Percentiles rank a stretch among this genome's conserved stretches.
These are phyloP conservation scores for Dipodascopsis tothii DNA, from an alignment of 805 yeast genomes.

Conservation along the genomic window DNA sequence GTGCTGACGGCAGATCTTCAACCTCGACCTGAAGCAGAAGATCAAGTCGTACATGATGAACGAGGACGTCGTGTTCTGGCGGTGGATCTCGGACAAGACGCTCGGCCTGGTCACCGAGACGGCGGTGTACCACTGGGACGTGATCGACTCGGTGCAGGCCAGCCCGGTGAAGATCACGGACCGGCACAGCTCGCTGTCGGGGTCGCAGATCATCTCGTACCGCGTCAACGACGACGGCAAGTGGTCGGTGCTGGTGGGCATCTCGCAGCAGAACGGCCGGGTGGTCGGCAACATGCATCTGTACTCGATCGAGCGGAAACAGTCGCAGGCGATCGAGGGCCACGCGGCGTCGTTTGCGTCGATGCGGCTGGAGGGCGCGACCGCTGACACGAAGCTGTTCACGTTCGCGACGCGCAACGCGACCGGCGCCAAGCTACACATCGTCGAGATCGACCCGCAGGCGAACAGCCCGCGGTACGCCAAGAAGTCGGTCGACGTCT, in stretches of 20 bases:
- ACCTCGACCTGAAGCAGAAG: conserved; percentile 78
- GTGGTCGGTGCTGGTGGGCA: conserved; percentile 95
- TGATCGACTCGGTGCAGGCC: conserved; percentile 66
- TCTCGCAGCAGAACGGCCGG: conserved; percentile 86
- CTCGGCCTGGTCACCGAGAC: conserved; percentile 81
- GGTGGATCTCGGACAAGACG: conserved; percentile 68
- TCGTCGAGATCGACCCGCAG: conserved; percentile 93
- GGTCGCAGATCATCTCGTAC: conserved; percentile 84
- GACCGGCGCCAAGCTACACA: conserved; percentile 77
- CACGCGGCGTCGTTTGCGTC: conserved; percentile 88
- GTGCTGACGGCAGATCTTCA: conserved; percentile 47
- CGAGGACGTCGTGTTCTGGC: conserved; percentile 92
- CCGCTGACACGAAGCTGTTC: conserved; percentile 72
- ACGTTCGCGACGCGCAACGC: conserved; percentile 86
- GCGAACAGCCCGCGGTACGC: conserved; percentile 73
- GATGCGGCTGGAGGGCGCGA: conserved; percentile 64
- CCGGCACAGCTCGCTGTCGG: conserved; percentile 68
- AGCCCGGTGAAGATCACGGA: conserved; percentile 79
- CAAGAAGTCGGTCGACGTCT: conserved; percentile 86
- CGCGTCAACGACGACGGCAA: conserved; percentile 69
- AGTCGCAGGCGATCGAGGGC: conserved; percentile 95
- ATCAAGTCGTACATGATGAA: conserved; percentile 77
- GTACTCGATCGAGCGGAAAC: conserved; percentile 77
- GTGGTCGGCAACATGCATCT: conserved; percentile 95
- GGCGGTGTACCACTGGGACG: conserved; percentile 70